phyloP scores from a whole-genome alignment of 371 early-diverging fungal species.

The Mucor racemosus region DNA sequence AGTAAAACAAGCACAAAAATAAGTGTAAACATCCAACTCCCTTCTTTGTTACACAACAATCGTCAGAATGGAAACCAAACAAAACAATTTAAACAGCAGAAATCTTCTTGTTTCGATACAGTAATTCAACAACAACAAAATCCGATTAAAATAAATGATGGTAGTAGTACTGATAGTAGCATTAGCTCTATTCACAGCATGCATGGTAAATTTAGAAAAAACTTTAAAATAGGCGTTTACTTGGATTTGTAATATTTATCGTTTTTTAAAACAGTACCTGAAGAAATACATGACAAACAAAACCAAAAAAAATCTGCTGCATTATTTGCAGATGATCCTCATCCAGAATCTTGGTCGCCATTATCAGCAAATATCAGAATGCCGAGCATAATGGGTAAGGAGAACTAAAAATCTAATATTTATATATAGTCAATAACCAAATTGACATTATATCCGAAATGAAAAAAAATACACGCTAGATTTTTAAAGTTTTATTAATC shows the following conservation, averaged over 20 bases:
- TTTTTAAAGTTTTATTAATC: slow-evolving; percentile 7
- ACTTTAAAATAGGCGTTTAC: neutral
- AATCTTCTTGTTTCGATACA: slow-evolving; percentile 8
- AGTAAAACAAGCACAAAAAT: neutral
- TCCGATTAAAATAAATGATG: slow-evolving; percentile 2
- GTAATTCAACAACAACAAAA: slow-evolving; percentile 1
- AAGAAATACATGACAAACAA: neutral
- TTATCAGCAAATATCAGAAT: slow-evolving; percentile 1
- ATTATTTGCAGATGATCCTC: slow-evolving; percentile 18
- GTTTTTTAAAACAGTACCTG: neutral
- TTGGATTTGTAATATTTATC: neutral
- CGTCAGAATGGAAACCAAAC: slow-evolving; percentile 7
- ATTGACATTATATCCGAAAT: slow-evolving; percentile 10
- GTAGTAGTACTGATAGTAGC: slow-evolving; percentile 2
- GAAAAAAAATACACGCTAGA: neutral
- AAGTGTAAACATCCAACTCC: slow-evolving; percentile 7
- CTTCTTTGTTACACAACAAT: neutral
- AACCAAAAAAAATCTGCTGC: slow-evolving; percentile 23
- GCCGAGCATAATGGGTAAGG: slow-evolving; percentile 23
- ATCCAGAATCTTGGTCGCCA: slow-evolving; percentile 9
- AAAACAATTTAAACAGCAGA: neutral
- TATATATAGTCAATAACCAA: neutral
- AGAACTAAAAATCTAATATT: neutral
- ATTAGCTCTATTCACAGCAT: slow-evolving; percentile 9
- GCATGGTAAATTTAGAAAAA: neutral